Base-by-base conservation (phyloP, 2,329 filamentous ascomycete genomes). In the Colletotrichum falcatum region DNA sequence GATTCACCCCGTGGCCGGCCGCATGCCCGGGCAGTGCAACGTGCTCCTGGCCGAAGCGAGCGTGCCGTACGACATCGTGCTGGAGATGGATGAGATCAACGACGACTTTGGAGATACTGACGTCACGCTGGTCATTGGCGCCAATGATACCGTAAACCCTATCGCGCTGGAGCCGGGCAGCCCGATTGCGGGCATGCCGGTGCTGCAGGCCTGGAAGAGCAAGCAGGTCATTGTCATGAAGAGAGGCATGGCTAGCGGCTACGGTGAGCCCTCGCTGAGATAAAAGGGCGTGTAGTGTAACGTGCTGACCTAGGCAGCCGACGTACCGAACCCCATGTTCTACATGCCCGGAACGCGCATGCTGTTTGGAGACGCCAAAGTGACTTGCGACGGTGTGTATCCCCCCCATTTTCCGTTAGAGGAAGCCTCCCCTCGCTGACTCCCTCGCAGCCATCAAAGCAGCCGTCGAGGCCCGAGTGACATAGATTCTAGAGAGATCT, bases 71-170 rank as follows among this genome's bases (percentile, higher is more conserved):
- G 94, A 97, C 75, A 95, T 97, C 66, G 94, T 97, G 35, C 86
- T 97, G 55, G 94, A 97, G 82, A 97, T 97, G 94, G 94, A 97
- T 75, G 94, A 97, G 83, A 97, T 97, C 82, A 97, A 97, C 79
- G 94, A 97, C 73, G 94, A 97, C 76, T 97, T 97, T 79, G 81
- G 86, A 8, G 92, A 96, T 35, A 97, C 94, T 0, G 94, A 97
- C 76, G 85, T 97, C 12, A 94, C 93, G 0, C 88, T 97, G 4
- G 94, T 97, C 0, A 97, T 97, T 76, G 94, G 94, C 3, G 94
- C 94, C 11, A 97, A 97, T 75, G 94, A 97, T 76, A 97, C 94
- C 0, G 94, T 97, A 46, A 97, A 97, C 77, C 94, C 94, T 0
- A 95, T 95, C 75, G 94, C 94, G 0, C 83, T 97, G 73, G 93